Base-by-base conservation (phyloP, 164 flowering plant species). In the Cinnamomum chago region DNA sequence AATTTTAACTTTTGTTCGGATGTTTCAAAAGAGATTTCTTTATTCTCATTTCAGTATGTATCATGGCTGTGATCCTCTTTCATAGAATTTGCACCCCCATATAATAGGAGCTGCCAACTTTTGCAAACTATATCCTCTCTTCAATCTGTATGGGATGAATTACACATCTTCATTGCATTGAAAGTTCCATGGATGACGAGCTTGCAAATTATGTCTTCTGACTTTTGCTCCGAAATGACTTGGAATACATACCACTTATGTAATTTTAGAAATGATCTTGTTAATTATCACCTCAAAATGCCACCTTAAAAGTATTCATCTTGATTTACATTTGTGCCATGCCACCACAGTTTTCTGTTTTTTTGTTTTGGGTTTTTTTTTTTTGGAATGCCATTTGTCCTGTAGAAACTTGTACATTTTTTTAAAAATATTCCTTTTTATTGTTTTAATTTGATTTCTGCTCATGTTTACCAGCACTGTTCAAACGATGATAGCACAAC, bases 401-500 rank as follows among this genome's bases (percentile, higher is more conserved):
- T 55, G 17, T 55, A 14, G 60, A 55, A 20, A 55, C 20, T 55
- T n/a, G 3, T 55, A 55, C 3, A 3, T 40, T 64, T 22, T 77
- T 55, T 55, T 55, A 0, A 15, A 15, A 55, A 3, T 55, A 20
- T 55, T 55, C 60, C 60, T 18, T 55, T 55, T 55, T 20, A 17
- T 14, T 55, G 7, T 55, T 55, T 14, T 55, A 15, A 55, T 55
- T 55, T 55, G 60, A 67, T 67, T 33, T 67, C n/a, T 30, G 40
- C 30, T 72, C 24, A 28, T 72, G 47, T 30, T 47, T 35, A 25
- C 52, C 85, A 93, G 96, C 98, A 94, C 76, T 94, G 97, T 76
- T 79, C 87, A 60, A 82, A 85, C 75, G 87, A 84, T 67, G 90
- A 88, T 81, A 85, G 87, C 83, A 84, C 83, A 23, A 85, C 97